These are phyloP conservation scores for Thamnidium elegans DNA, from an alignment of 192 early-diverging fungal species.

Conservation along the genomic window DNA sequence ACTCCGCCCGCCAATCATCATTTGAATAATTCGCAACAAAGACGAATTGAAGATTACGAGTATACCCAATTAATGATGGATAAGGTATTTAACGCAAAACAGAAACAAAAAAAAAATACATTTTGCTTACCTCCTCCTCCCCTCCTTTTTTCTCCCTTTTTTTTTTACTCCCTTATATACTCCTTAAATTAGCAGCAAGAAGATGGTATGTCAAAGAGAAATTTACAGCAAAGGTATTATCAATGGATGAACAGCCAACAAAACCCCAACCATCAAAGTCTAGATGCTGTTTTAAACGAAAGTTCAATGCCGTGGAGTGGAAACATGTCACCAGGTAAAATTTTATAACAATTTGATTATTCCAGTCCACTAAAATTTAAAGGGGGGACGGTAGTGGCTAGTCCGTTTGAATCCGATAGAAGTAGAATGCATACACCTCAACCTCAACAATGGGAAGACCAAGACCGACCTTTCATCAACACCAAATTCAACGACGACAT, in stretches of 20 bases:
- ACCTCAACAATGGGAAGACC: background rate
- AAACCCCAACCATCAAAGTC: background rate
- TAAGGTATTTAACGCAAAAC: background rate
- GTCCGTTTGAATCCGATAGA: background rate
- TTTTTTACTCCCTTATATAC: background rate
- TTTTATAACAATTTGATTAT: background rate
- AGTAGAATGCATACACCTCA: background rate
- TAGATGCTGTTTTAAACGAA: slow-evolving; percentile 21
- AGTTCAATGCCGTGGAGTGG: slow-evolving; percentile 2
- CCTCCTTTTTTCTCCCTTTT: no score
- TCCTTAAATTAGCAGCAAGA: background rate
- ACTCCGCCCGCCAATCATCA: slow-evolving; percentile 23
- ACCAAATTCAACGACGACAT: background rate
- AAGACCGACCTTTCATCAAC: no score
- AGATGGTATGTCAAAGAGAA: slow-evolving; percentile 10
- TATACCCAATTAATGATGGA: slow-evolving; percentile 10
- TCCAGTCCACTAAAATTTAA: background rate
- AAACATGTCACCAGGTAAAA: slow-evolving; percentile 10
- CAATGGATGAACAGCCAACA: slow-evolving; percentile 16
- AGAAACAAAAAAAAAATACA: slow-evolving; percentile 1
- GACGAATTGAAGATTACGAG: slow-evolving; percentile 17
- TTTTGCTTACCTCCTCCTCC: no score
- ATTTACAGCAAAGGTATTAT: slow-evolving; percentile 10
- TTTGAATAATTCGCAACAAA: slow-evolving; percentile 4
- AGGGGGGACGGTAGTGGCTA: background rate